These are phyloP conservation scores for Nitzschia sp. DNA, from an alignment of 108 stramenopile species.

Conservation along the genomic window DNA sequence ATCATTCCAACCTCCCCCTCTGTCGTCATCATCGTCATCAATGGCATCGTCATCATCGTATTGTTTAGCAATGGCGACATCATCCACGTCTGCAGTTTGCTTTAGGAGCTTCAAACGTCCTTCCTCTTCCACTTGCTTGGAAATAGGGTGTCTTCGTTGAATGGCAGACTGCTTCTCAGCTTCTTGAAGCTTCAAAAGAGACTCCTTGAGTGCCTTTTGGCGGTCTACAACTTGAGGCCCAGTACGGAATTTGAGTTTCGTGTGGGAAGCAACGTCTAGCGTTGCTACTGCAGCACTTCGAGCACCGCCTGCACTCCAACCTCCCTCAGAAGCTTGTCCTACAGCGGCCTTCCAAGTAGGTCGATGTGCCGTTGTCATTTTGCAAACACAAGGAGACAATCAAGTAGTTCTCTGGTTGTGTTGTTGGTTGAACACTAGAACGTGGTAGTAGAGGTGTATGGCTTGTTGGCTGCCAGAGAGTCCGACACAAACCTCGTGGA, in stretches of 20 bases:
- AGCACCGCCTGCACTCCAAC: conserved; percentile 79
- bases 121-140: conserved; percentile 61
- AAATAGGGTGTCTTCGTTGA: conserved; percentile 37
- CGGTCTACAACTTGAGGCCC: conserved; percentile 60
- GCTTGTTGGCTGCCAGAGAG: too few relatives aligned
- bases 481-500: too few relatives aligned
- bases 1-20: conserved; percentile 56
- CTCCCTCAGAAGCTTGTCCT: conserved; percentile 81
- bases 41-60: conserved; percentile 58
- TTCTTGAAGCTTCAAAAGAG: conserved; percentile 75
- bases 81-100: conserved; percentile 81
- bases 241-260: conserved; percentile 81
- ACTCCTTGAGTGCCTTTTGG: conserved; percentile 63
- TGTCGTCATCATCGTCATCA: conserved; percentile 43
- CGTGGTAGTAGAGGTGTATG: too few relatives aligned
- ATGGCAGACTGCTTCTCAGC: conserved; percentile 58
- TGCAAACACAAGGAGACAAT: too few relatives aligned
- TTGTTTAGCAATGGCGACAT: conserved; percentile 44
- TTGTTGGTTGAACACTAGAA: too few relatives aligned
- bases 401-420: too few relatives aligned
- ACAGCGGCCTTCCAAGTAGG: conserved; percentile 94
- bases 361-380: conserved; percentile 89
- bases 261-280: conserved; percentile 73
- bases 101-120: conserved; percentile 68
- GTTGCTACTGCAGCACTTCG: conserved; percentile 48